Conservation (phyloP, 257 asterid genomes). For the Plectranthus barbatus region DNA sequence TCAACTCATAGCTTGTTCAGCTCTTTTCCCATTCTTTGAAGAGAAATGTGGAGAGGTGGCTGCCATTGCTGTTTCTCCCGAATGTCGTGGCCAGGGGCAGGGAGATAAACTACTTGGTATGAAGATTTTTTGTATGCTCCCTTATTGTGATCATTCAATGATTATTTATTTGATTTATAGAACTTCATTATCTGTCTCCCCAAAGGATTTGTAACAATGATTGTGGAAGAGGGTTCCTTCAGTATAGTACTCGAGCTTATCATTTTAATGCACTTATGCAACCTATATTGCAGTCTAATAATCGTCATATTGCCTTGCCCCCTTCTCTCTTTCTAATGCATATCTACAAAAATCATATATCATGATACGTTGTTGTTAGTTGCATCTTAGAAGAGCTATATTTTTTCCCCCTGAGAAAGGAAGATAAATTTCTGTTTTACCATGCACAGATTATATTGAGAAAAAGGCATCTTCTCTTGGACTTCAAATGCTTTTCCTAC, state of each 20-base stretch:
- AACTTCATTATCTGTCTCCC: no score
- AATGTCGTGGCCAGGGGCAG: conserved; percentile 96
- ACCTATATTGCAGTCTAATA: no score
- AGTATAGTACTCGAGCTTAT: no score
- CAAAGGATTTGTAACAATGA: no score
- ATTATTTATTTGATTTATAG: not conserved
- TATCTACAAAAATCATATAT: no score
- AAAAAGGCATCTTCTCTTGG: conserved; percentile 85
- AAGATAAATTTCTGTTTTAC: not conserved
- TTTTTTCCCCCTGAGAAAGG: not conserved
- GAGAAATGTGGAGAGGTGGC: conserved; percentile 97
- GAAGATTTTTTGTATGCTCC: conserved; percentile 4
- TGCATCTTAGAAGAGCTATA: not conserved
- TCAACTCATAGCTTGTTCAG: conserved; percentile 86
- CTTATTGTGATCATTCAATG: not conserved
- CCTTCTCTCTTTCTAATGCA: no score
- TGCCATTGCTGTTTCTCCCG: conserved; percentile 96
- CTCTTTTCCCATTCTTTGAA: conserved; percentile 65
- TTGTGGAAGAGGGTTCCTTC: no score
- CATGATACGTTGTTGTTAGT: not conserved
- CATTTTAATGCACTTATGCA: no score
- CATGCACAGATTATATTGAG: conserved; percentile 83
- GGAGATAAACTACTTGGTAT: conserved; percentile 98
- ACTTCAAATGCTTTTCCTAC: conserved; percentile 65
- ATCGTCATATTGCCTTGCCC: no score